Evolutionary conservation across 2,329 filamentous ascomycete genomes (phyloP), one percentile per base, ranked within the genome.

Genomic region (Chaetomium sp.): DNA sequence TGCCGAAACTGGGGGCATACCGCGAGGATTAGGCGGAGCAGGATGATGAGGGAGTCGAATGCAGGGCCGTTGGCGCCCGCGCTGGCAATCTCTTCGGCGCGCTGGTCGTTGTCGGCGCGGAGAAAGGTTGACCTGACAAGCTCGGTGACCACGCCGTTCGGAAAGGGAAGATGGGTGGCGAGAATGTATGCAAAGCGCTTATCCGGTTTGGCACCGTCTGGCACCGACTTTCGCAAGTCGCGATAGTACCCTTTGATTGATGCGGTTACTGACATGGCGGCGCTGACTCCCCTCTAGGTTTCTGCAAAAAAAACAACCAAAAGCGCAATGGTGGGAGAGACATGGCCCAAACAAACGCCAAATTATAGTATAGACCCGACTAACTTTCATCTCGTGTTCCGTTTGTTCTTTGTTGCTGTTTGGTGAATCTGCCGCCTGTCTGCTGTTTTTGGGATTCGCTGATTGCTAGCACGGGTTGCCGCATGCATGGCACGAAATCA

Each of bases 1-100:
- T 21, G 3, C 4, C 9, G 1, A 13, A n/a, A n/a, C 8, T 31
- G 25, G 38, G 47, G 38, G 12, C 25, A 21, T 13, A 47, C 25
- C 23, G 56, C 35, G 8, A 58, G 25, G 9, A 31, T 1, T 4
- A 33, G 38, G 7, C 56, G 56, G 12, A 58, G 23, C 25, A 58
- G 9, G 38, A 58, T 58, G 42, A 58, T 10, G 7, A 58, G 38
- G 7, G 56, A 58, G 38, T 58, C 56, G 56, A 58, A 31, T 4
- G 56, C 56, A 4, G 25, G 25, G 19, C 56, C 56, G 19, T 47
- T 47, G 5, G 56, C 38, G 10, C 16, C 49, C 8, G 38, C 13
- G 27, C 49, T 58, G 42, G 25, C 23, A 7, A 58, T 49, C 8
- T 31, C 27, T 13, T 45, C 35, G 33, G 35, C 55, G 2, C 19